phyloP scores from a whole-genome alignment of 2,329 filamentous ascomycete genomes.

The Macrophomina tecta region DNA sequence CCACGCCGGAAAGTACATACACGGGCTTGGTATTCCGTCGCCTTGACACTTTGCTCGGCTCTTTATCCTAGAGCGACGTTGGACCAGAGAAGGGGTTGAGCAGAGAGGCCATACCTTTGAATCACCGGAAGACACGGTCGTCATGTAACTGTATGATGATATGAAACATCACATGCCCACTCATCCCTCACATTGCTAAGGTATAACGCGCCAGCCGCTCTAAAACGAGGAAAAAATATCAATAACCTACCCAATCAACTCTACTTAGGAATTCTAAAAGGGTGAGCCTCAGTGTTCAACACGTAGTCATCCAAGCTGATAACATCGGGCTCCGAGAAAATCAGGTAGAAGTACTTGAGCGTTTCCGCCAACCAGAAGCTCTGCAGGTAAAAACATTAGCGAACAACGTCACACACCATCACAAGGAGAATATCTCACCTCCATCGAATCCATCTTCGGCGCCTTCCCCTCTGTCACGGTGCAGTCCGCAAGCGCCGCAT shows the following conservation, averaged over 20 bases:
- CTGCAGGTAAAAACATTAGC: constrained; percentile 32
- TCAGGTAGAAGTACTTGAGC: constrained; percentile 57
- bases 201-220: not conserved
- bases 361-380: constrained; percentile 59
- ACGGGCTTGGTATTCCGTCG: no score
- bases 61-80: no score
- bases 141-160: no score
- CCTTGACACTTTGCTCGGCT: no score
- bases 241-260: not conserved
- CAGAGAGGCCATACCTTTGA: no score
- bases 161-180: no score
- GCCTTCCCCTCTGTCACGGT: constrained; percentile 43
- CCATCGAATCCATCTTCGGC: constrained; percentile 52
- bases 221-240: not conserved
- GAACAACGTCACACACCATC: not conserved
- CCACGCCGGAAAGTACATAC: no score
- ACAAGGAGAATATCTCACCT: constrained; percentile 36
- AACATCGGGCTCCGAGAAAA: constrained; percentile 51
- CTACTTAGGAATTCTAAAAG: constrained; percentile 43
- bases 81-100: no score
- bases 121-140: no score
- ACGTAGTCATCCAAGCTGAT: constrained; percentile 55
- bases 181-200: not conserved
- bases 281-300: constrained; percentile 58
- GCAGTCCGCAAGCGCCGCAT: constrained; percentile 53